phyloP scores from a whole-genome alignment of 1,139 yeast genomes.

The Nadsonia commutata region DNA sequence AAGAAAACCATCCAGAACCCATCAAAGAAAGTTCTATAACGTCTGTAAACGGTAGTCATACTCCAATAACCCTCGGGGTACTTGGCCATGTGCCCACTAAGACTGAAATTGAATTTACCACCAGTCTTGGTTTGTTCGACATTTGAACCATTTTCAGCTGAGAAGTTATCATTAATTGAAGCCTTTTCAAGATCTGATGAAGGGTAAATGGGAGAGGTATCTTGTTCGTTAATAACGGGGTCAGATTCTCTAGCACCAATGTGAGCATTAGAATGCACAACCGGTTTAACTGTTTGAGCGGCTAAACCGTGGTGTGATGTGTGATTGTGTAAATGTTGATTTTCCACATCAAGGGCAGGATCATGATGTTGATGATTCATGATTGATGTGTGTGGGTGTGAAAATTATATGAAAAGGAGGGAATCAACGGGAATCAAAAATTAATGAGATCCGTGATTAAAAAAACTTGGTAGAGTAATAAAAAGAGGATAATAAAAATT shows the following conservation, averaged over 20 bases:
- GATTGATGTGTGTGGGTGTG: background rate
- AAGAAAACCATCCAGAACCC: conserved; percentile 29
- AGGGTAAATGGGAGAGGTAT: conserved; percentile 6
- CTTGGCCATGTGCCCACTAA: no score
- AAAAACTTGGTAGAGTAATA: no score
- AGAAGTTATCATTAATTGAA: conserved; percentile 4
- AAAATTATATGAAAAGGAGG: no score
- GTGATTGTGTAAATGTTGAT: conserved; percentile 19
- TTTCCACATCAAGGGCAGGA: conserved; percentile 17
- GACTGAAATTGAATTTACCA: background rate
- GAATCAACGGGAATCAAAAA: no score
- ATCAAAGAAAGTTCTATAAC: conserved; percentile 16
- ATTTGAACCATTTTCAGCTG: conserved; percentile 7
- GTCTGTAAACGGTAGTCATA: background rate
- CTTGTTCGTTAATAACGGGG: conserved; percentile 5
- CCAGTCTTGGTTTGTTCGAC: conserved; percentile 2
- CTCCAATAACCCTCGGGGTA: background rate
- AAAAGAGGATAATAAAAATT: no score
- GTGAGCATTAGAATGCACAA: conserved; percentile 14
- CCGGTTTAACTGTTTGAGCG: conserved; percentile 13
- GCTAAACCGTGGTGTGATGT: conserved; percentile 12
- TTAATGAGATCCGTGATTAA: no score
- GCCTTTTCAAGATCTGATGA: conserved; percentile 3
- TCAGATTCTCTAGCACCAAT: conserved; percentile 13
- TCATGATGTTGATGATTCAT: conserved; percentile 8